Evolutionary conservation across 768 basidiomycete genomes (phyloP).

Genomic region (Mycena haematopus): DNA sequence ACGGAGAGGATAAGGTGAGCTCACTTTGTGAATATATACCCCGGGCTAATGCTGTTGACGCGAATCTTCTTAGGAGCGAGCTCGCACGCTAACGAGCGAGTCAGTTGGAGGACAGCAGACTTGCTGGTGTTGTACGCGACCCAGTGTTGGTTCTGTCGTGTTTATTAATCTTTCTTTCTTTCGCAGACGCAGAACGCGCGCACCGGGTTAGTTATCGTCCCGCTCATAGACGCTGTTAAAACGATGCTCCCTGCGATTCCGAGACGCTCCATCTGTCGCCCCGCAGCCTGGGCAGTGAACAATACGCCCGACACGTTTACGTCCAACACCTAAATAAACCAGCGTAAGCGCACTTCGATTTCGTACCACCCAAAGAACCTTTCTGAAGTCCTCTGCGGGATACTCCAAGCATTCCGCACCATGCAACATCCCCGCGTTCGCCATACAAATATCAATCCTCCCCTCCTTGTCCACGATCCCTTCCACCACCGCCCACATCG

Average conservation of each 20-base stretch:
- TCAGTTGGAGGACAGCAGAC: conserved; percentile 77
- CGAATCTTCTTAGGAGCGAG: conserved; percentile 67
- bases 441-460: conserved; percentile 76
- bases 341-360: background rate
- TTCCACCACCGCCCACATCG: conserved; percentile 60
- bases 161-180: background rate
- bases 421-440: conserved; percentile 79
- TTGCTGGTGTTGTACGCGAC: conserved; percentile 77
- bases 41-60: conserved; percentile 75
- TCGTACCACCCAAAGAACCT: conserved; percentile 42
- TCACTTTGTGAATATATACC: conserved; percentile 71
- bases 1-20: background rate
- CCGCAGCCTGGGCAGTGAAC: conserved; percentile 66
- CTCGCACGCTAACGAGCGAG: conserved; percentile 78
- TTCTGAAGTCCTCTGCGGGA: conserved; percentile 65
- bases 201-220: conserved; percentile 72
- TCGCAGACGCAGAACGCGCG: conserved; percentile 10
- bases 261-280: conserved; percentile 58
- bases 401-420: conserved; percentile 70
- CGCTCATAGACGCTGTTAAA: conserved; percentile 65
- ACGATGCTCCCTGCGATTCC: conserved; percentile 60
- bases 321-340: conserved; percentile 51
- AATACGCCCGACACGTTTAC: conserved; percentile 59
- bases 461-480: conserved; percentile 70
- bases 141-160: conserved; percentile 62